Base-by-base conservation (phyloP, 202 grass and related monocot species). In the Musa balbisiana region DNA sequence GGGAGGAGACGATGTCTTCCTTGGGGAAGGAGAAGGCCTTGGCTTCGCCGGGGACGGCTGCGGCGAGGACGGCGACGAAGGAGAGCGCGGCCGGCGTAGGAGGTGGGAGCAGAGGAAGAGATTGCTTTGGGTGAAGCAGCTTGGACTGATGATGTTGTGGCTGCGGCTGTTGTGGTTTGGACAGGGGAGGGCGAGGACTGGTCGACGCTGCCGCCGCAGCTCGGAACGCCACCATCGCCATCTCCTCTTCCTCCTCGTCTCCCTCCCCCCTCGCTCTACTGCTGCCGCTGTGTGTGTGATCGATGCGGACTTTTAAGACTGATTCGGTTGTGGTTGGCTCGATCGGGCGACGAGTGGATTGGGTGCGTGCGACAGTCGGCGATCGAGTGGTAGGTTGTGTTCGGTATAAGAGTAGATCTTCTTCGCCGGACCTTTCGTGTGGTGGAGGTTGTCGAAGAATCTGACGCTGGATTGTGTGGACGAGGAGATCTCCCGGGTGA, bases 1-100 rank as follows among this genome's bases (percentile, higher is more conserved):
- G 70, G 51, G 91, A 94, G 1, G 77, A 75, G 77, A 90, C 27
- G 77, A 94, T 87, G 55, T 87, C 91, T 52, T 94, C 91, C 80
- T 92, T 98, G 67, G 88, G 89, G 9, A 97, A 78, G 62, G 83
- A 72, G 16, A 76, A 86, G 53, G 91, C 94, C 49, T 78, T 79
- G 22, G 85, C 85, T 62, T 81, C 87, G 25, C 76, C 49, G 13
- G 85, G 73, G 50, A 53, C 26, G 17, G 77, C 62, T 55, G 71
- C 67, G 55, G 85, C 52, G 55, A 81, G 55, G 51, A 79, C 22
- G 8, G 66, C 83, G 0, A 49, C 2, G 22, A 73, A 69, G 17
- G 77, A 77, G 78, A 75, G 29, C 60, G 65, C 77, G n/a, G 79
- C 43, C 2, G 87, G 11, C 27, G 64, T 16, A 49, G 58, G 75